Base-by-base conservation (phyloP, 164 flowering plant species). In the Akebia trifoliata region DNA sequence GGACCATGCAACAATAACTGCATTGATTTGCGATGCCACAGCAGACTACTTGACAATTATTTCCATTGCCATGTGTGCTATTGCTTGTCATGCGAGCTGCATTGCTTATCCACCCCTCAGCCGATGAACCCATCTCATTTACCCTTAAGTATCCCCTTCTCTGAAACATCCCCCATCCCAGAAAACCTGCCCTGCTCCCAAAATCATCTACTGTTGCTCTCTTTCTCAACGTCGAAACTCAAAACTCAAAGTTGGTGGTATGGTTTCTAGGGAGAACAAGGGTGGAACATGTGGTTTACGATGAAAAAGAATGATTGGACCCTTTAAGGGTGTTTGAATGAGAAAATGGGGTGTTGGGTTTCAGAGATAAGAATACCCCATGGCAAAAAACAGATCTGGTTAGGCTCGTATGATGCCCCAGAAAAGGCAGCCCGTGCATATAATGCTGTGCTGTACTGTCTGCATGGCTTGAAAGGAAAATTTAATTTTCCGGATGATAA, bases 381-480 rank as follows among this genome's bases (percentile, higher is more conserved):
- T 21, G 66, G 74, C 69, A 44, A 60, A 25, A 55, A 69, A n/a
- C 56, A 79, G 39, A 75, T 78, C 1, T 78, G 82, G 82, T 59
- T 75, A 24, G 82, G 82, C 4, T 72, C 82, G 2, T 78, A 60
- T 48, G 75, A 70, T 30, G 17, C 79, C 4, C 66, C 77, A 10
- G 79, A 75, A 62, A 75, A 65, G 56, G 82, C 82, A 0, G 82
- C 79, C 1, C 63, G 78, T 4, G 82, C 82, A 0, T 73, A 70
- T 42, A 79, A 78, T 47, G 79, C 73, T 3, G 82, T 76, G 17
- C 63, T 60, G 14, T 76, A 66, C 63, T 76, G 79, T 54, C 65
- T 76, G 6, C 70, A 76, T 0, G 79, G 79, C 1, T 37, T 48
- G 3, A 3, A 52, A 11, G 76, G 64, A 0, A 52, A 36, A 39